These are phyloP conservation scores for Aspergillus nidulans DNA, from an alignment of 495 filamentous ascomycete species.

Conservation along the genomic window DNA sequence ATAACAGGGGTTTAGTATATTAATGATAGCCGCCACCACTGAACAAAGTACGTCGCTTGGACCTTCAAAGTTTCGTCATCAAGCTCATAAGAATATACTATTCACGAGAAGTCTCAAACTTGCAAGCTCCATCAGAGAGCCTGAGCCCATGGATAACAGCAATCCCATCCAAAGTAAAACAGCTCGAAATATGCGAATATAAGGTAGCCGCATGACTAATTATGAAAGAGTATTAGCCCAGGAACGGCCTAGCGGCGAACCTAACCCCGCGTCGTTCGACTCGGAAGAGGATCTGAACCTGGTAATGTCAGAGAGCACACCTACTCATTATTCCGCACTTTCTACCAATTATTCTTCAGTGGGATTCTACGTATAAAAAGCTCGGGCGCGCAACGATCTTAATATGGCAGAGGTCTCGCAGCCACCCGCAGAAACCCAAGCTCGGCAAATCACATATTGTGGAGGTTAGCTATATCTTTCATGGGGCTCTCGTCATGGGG, in stretches of 20 bases:
- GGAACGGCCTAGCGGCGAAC: background rate
- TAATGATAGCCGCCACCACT: background rate
- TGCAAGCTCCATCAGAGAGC: too few species aligned
- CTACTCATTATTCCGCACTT: background rate
- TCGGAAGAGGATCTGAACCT: background rate
- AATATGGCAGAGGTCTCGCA: conserved; percentile 39
- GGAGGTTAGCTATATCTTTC: conserved; percentile 54
- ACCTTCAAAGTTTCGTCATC: background rate
- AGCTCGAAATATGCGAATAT: too few species aligned
- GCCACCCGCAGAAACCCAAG: conserved; percentile 51
- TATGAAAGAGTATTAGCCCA: background rate
- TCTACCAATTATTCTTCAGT: background rate
- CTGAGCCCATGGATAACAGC: too few species aligned
- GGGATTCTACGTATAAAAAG: too few species aligned
- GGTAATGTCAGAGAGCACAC: background rate
- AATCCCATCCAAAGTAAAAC: too few species aligned
- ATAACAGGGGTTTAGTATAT: background rate
- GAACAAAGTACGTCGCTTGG: background rate
- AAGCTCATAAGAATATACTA: too few species aligned
- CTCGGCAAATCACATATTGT: conserved; percentile 70
- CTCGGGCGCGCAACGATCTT: too few species aligned
- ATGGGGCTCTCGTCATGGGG: background rate
- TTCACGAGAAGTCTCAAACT: too few species aligned
- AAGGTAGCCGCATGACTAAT: conserved; percentile 1
- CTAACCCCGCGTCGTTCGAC: background rate